A percentile compares a stretch with the other conserved stretches of the same genome.
phyloP scores from a whole-genome alignment of 2,329 filamentous ascomycete species.

The Cladophialophora carrionii region DNA sequence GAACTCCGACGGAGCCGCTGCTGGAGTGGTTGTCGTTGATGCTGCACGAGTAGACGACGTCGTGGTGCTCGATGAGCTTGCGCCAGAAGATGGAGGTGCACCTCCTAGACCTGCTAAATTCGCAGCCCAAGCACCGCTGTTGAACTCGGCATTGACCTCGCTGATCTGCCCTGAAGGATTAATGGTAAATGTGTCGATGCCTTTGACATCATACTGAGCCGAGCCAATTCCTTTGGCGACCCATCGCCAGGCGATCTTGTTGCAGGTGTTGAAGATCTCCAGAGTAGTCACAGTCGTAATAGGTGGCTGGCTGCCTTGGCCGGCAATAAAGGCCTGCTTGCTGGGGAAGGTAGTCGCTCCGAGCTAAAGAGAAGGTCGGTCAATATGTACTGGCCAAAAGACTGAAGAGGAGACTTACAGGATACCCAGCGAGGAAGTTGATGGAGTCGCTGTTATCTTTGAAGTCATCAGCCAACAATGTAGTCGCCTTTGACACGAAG shows the following conservation, averaged over 20 bases:
- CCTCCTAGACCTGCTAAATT: constrained; percentile 6
- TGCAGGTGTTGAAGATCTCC: constrained; percentile 34
- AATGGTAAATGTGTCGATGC: constrained; percentile 26
- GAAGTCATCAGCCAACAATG: constrained; percentile 31
- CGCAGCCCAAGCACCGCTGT: constrained; percentile 27
- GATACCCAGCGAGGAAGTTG: constrained; percentile 26
- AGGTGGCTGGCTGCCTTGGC: constrained; percentile 30
- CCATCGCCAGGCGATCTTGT: constrained; percentile 37
- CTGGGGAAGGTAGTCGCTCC: constrained; percentile 22
- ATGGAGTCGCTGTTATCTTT: constrained; percentile 34
- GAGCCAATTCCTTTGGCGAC: constrained; percentile 26
- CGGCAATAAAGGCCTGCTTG: constrained; percentile 34
- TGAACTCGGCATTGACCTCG: constrained; percentile 27
- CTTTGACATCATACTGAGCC: constrained; percentile 27
- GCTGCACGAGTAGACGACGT: neutral
- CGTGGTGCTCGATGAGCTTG: neutral
- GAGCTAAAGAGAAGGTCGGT: constrained; percentile 5
- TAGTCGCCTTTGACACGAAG: constrained; percentile 30
- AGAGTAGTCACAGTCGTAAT: constrained; percentile 30
- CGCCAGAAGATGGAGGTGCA: neutral
- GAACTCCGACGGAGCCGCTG: neutral
- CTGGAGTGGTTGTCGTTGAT: neutral
- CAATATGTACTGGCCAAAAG: neutral
- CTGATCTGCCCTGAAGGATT: constrained; percentile 26
- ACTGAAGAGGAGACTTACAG: constrained; percentile 17